Conservation (phyloP, 2,329 filamentous ascomycete species). For the Xylaria sp. region DNA sequence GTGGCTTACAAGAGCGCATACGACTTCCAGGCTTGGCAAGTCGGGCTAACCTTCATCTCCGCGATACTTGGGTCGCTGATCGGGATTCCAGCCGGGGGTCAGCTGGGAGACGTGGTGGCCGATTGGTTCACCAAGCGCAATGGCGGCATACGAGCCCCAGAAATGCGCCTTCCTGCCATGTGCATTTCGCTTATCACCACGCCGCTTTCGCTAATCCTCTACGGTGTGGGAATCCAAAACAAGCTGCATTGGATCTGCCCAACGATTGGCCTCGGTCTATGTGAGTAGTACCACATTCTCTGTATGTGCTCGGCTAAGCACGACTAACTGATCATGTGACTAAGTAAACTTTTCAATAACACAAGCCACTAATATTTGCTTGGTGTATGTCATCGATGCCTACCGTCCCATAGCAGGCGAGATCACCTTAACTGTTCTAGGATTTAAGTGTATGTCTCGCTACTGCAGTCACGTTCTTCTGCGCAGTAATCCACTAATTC, state of each 20-base stretch:
- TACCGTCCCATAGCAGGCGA: slow-evolving; percentile 68
- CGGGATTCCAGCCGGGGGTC: slow-evolving; percentile 62
- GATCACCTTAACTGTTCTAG: slow-evolving; percentile 62
- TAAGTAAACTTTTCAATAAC: slow-evolving; percentile 65
- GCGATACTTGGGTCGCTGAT: slow-evolving; percentile 59
- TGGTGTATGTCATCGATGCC: slow-evolving; percentile 67
- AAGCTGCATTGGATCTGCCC: slow-evolving; percentile 64
- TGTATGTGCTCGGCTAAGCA: not conserved
- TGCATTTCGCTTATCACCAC: slow-evolving; percentile 61
- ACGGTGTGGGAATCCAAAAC: slow-evolving; percentile 59
- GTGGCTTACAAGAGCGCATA: slow-evolving; percentile 56
- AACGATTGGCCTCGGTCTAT: slow-evolving; percentile 63
- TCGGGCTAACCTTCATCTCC: slow-evolving; percentile 62
- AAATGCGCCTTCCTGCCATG: slow-evolving; percentile 68
- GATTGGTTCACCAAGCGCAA: slow-evolving; percentile 62
- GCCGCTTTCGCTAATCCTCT: slow-evolving; percentile 57
- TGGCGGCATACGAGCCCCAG: slow-evolving; percentile 65
- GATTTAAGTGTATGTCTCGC: slow-evolving; percentile 61
- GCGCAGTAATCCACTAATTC: slow-evolving; percentile 11
- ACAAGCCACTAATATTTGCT: slow-evolving; percentile 64
- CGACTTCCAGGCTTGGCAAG: slow-evolving; percentile 57
- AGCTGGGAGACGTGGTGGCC: slow-evolving; percentile 58
- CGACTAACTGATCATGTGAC: slow-evolving; percentile 6
- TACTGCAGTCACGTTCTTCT: too few species aligned
- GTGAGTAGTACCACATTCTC: slow-evolving; percentile 49